Base-by-base conservation (phyloP, 805 yeast species). In the Candida nonsorbophila region DNA sequence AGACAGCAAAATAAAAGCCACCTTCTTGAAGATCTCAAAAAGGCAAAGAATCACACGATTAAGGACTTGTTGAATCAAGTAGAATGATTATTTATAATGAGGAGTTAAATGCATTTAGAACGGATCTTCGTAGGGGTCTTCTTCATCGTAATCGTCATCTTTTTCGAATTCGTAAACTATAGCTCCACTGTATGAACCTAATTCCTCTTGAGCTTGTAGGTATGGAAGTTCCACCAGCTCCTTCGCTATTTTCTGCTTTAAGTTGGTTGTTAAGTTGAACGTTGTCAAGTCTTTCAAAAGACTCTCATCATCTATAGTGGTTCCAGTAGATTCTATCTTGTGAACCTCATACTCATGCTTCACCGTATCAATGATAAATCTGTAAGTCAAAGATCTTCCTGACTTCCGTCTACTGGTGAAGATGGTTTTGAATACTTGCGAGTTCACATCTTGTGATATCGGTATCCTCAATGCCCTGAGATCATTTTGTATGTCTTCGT, bases 131-230 rank as follows among this genome's bases (percentile, higher is more conserved):
- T 79, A 90, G 0, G 97, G 97, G 55, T 90, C 98, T 45, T 92
- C 97, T 53, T 90, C 98, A 49, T 90, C 98, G 49, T 88, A 90
- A 54, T 90, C 98, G 52, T 90, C 98, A 53, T 90, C 97, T 49
- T 88, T 85, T 47, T 92, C 97, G 51, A 79, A 92, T 49, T 92
- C 92, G 49, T 90, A 90, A 4, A 90, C 94, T 42, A 92, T 88
- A 1, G 98, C 97, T 12, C 97, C 96, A 30, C 95, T 95, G 12
- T 50, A 42, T 3, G 63, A 49, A 0, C 72, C 72, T 28, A 74
- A 61, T 19, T 76, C 72, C 33, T 73, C 67, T 47, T 90, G 97
- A 0, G 97, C 97, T 40, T 82, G 84, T 63, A 90, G 61, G 53
- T 67, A 90, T n/a, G 98, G 98, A 35, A 90, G 63, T 27, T 83